Base-by-base conservation (phyloP, 2,329 filamentous ascomycete genomes). In the Penicillium sp. region DNA sequence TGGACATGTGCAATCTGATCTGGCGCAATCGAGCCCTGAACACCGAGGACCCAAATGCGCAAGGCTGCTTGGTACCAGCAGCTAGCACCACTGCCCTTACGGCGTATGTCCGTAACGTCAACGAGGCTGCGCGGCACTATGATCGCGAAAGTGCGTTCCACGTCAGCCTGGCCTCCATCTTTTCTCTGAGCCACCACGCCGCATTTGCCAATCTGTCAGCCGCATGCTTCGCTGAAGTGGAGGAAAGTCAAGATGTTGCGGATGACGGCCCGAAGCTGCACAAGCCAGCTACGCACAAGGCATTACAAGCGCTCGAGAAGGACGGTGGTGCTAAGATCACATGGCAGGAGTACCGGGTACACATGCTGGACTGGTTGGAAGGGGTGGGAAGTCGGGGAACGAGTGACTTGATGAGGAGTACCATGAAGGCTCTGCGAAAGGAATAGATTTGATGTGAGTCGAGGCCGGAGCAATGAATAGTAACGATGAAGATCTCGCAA, bases 1-100 rank as follows among this genome's bases (percentile, higher is more conserved):
- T 95, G 86, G 92, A 96, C 71, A 84, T 92, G 35, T 93, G 91
- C 79, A 96, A 96, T 71, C 86, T 90, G 53, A 74, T 95, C 49
- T 96, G 91, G 91, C 85, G 91, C 8, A 85, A 86, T 22, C 85
- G 88, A 12, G 91, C 89, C 0, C 88, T 96, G 60, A 86, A 86
- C 59, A 78, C 78, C 12, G 79, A 80, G 1, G 90, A 94, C 64
- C 77, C 83, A n/a, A 86, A 87, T 67, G 80, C 84, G 3, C 68
- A 82, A 15, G 85, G 83, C 4, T 84, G 85, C 64, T 73, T 84
- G 8, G 76, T 86, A 53, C 75, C 80, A 1, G 62, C 69, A 2
- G n/a, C 76, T 0, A 78, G 87, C 1, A 77, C 84, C 12, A 67
- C 69, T 6, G 65, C 71, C 0, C 71, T 84, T 2, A 71, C 77